Evolutionary conservation across 768 basidiomycete species (phyloP).

Genomic region (Tricholoma flavovirens): DNA sequence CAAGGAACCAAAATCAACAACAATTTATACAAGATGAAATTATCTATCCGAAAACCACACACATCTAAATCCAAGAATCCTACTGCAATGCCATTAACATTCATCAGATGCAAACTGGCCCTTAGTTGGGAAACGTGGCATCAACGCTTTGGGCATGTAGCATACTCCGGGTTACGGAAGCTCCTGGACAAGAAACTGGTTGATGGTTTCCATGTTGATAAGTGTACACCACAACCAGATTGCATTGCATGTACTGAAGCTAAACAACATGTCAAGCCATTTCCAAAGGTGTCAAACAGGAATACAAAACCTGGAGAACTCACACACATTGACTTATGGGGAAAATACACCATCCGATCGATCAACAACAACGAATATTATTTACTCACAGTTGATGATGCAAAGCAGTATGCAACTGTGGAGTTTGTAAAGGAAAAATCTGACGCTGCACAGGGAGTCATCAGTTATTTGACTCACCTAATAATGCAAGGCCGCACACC

Average conservation of each 20-base stretch:
- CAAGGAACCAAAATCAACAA: not conserved
- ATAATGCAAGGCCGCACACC: not conserved
- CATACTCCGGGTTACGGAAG: not conserved
- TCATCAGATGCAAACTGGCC: not conserved
- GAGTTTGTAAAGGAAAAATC: slow-evolving; percentile 1
- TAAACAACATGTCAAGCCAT: slow-evolving; percentile 1
- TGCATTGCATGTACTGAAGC: not conserved
- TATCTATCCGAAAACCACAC: not conserved
- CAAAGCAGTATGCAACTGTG: not conserved
- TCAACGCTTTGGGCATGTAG: not conserved
- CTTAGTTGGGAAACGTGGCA: slow-evolving; percentile 4
- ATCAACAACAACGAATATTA: slow-evolving; percentile 10
- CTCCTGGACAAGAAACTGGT: not conserved
- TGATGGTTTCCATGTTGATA: not conserved
- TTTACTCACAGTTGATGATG: slow-evolving; percentile 4
- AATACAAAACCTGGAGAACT: slow-evolving; percentile 4
- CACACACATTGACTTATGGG: slow-evolving; percentile 7
- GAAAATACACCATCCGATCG: slow-evolving; percentile 3
- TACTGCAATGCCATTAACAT: not conserved
- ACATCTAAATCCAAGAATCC: not conserved
- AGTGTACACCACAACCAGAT: not conserved
- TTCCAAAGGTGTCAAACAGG: not conserved
- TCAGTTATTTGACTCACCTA: not conserved
- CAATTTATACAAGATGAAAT: not conserved
- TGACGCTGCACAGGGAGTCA: not conserved